Evolutionary conservation across 495 filamentous ascomycete genomes (phyloP).

Genomic region (Tuber brumale): DNA sequence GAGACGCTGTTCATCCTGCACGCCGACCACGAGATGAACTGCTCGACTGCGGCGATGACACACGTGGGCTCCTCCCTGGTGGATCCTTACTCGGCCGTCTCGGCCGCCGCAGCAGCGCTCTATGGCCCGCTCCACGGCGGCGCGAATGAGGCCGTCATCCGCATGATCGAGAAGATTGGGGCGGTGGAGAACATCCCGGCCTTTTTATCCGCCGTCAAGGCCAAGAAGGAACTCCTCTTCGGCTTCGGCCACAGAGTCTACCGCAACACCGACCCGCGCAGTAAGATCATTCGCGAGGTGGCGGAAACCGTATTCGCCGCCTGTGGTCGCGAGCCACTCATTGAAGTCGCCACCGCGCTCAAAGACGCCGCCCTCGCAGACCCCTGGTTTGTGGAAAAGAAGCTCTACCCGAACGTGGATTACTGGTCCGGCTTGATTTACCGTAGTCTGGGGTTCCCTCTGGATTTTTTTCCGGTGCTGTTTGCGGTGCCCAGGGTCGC

Average conservation of each 20-base stretch:
- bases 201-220: conserved; percentile 51
- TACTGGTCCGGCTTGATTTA: conserved; percentile 56
- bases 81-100: conserved; percentile 48
- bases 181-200: conserved; percentile 46
- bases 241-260: conserved; percentile 59
- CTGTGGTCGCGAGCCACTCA: conserved; percentile 44
- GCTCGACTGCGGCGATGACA: conserved; percentile 50
- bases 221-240: conserved; percentile 50
- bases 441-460: conserved; percentile 49
- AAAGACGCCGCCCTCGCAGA: conserved; percentile 49
- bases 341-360: conserved; percentile 50
- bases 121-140: conserved; percentile 56
- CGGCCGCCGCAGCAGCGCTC: conserved; percentile 48
- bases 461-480: conserved; percentile 45
- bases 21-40: conserved; percentile 53
- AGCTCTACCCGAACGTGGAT: conserved; percentile 54
- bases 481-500: conserved; percentile 45
- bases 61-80: conserved; percentile 49
- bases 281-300: conserved; percentile 48
- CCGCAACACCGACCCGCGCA: conserved; percentile 51
- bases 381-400: conserved; percentile 49
- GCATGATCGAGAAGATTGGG: conserved; percentile 48
- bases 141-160: conserved; percentile 54
- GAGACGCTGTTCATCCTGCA: conserved; percentile 47
- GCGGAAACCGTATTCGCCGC: conserved; percentile 46